phyloP scores from a whole-genome alignment of 1,284 basidiomycete genomes.

The Irpex rosettiformis region DNA sequence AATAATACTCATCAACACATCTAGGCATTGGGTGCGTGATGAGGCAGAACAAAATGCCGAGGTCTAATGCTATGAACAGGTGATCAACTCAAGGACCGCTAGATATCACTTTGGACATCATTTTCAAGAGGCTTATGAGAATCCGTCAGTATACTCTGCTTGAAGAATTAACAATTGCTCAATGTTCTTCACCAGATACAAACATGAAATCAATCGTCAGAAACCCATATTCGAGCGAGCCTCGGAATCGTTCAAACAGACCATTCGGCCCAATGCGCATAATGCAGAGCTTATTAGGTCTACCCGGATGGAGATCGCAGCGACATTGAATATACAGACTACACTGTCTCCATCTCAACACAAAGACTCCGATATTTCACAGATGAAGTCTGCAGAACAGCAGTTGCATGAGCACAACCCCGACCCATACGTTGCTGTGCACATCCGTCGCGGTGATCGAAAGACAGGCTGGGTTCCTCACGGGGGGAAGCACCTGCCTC shows the following conservation, averaged over 20 bases:
- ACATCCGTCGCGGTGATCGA: slow-evolving; percentile 60
- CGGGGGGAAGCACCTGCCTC: slow-evolving; percentile 44
- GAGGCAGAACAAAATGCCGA: neutral
- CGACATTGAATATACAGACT: slow-evolving; percentile 26
- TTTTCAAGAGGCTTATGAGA: slow-evolving; percentile 55
- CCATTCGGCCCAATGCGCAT: slow-evolving; percentile 50
- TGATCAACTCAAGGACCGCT: slow-evolving; percentile 60
- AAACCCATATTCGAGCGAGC: slow-evolving; percentile 52
- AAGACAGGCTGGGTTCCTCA: slow-evolving; percentile 43
- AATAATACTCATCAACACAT: neutral
- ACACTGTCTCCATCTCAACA: slow-evolving; percentile 10
- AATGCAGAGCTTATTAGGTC: slow-evolving; percentile 44
- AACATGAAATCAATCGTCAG: slow-evolving; percentile 47
- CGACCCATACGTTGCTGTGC: slow-evolving; percentile 46
- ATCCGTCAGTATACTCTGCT: slow-evolving; percentile 45
- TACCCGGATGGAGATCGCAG: slow-evolving; percentile 45
- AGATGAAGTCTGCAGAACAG: slow-evolving; percentile 8
- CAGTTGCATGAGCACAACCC: slow-evolving; percentile 19
- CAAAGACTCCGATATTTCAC: neutral
- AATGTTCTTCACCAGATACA: slow-evolving; percentile 40
- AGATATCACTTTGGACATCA: slow-evolving; percentile 57
- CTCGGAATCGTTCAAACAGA: slow-evolving; percentile 42
- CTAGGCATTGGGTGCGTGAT: neutral
- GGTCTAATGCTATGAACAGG: slow-evolving; percentile 31
- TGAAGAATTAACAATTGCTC: slow-evolving; percentile 1